phyloP scores from a whole-genome alignment of 306 rosid species.

The Ormosia semicastrata region DNA sequence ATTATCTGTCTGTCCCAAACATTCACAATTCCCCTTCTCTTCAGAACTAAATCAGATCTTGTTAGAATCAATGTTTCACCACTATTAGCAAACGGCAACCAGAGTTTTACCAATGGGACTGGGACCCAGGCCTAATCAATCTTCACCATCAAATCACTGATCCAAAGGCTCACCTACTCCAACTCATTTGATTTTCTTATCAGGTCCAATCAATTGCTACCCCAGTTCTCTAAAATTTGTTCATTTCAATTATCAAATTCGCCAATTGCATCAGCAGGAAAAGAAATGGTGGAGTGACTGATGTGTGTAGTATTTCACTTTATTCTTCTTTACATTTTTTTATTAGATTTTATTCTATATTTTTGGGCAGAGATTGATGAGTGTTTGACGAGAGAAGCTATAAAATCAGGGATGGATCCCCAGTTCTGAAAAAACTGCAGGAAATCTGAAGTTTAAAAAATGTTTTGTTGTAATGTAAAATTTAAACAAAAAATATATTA shows the following conservation, averaged over 20 bases:
- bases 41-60: conserved; percentile 15
- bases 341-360: not conserved
- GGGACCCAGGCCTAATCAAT: conserved; percentile 22
- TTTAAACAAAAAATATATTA: too few relatives aligned
- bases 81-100: conserved; percentile 24
- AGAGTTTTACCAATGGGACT: conserved; percentile 16
- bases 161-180: conserved; percentile 53
- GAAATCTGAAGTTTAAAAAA: too few relatives aligned
- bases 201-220: conserved; percentile 27
- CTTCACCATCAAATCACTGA: conserved; percentile 40
- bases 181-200: conserved; percentile 31
- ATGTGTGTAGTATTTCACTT: not conserved
- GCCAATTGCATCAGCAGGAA: conserved; percentile 32
- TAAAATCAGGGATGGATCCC: too few relatives aligned
- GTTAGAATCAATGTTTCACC: conserved; percentile 27
- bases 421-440: too few relatives aligned
- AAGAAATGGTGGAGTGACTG: conserved; percentile 26
- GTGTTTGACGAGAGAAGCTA: conserved; percentile 10
- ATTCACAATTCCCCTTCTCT: not conserved
- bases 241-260: not conserved
- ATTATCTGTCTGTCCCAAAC: not conserved
- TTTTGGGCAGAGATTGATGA: conserved; percentile 18
- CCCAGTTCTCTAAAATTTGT: not conserved
- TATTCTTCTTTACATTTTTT: not conserved
- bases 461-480: too few relatives aligned